Base-by-base conservation (phyloP, 768 basidiomycete genomes). In the Boletus rubropictus region DNA sequence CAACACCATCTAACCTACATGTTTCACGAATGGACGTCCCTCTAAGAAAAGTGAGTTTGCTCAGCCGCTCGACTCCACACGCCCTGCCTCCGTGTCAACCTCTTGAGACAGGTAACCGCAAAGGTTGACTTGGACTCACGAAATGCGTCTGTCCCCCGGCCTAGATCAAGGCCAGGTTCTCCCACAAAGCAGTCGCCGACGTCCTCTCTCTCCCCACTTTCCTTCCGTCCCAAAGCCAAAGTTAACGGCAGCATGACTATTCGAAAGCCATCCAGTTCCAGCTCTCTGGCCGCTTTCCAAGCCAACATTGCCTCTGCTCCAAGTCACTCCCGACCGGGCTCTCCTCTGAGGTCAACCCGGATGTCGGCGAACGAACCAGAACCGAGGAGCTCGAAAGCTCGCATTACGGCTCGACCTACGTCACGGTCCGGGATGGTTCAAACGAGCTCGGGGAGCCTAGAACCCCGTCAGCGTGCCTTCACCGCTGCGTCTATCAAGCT, bases 181-280 rank as follows among this genome's bases (percentile, higher is more conserved):
- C 78, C 78, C 14, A 59, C 65, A 50, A 79, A 76, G 58, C 52
- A 51, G n/a, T 58, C 55, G 8, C 57, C 59, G 10, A 39, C 57
- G 2, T 50, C 61, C 15, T 56, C 60, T 2, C 57, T 60, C 20
- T 58, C 70, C 0, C 63, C 64, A 1, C 51, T 62, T 10, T 52
- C 56, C 35, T 54, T 67, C 33, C 63, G 77, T 46, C 78, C 80
- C 12, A 84, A 72, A 59, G 81, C 79, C 48, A 86, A 81, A 64
- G 71, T 86, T 32, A 84, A 79, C 56, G 74, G 69, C 50, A 78
- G 71, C 54, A 78, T 78, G 29, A 72, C 74, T 3, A 44, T 61
- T 38, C 60, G 66, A 31, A 66, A 62, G 36, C 38, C 52, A 1
- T 51, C 60, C 38, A 57, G 61, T 27, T 51, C 61, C 39, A 56